A percentile compares a stretch with the other conserved stretches of the same genome.
Evolutionary conservation across 305 asterid genomes (phyloP).

Genomic region (Vinca major): DNA sequence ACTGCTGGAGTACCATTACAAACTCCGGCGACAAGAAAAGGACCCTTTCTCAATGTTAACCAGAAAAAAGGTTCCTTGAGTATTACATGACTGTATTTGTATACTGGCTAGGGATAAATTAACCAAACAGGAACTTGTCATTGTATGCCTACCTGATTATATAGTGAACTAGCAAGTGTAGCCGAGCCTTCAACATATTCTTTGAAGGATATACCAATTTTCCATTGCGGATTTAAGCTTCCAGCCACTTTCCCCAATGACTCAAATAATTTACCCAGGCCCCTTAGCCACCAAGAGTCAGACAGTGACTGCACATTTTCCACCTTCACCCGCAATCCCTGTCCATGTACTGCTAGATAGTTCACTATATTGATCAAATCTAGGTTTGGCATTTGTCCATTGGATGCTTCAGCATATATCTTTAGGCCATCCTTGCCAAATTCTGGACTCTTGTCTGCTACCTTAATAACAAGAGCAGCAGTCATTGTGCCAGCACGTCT

Average conservation of each 20-base stretch:
- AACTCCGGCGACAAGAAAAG: background rate
- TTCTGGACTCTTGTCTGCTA: conserved; percentile 43
- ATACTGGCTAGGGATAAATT: background rate
- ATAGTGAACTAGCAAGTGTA: conserved; percentile 80
- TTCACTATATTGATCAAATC: conserved; percentile 82
- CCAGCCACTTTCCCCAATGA: conserved; percentile 51
- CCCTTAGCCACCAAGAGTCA: conserved; percentile 63
- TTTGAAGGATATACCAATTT: conserved; percentile 53
- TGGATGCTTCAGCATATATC: conserved; percentile 91
- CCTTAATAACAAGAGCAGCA: conserved; percentile 89
- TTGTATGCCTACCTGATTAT: conserved; percentile 53
- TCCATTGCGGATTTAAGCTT: conserved; percentile 74
- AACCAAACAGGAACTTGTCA: background rate
- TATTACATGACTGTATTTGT: background rate
- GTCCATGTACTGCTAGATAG: conserved; percentile 85
- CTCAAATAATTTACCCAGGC: conserved; percentile 50
- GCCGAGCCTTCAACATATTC: conserved; percentile 88
- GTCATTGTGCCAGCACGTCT: conserved; percentile 98
- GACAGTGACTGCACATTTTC: conserved; percentile 62
- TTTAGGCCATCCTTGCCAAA: conserved; percentile 61
- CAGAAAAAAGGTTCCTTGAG: background rate
- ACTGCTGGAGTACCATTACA: background rate
- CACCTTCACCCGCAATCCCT: conserved; percentile 70
- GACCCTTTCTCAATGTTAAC: too few relatives aligned
- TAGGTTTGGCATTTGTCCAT: conserved; percentile 97